Evolutionary conservation across 495 filamentous ascomycete genomes (phyloP).

Genomic region (Platismatia glauca): DNA sequence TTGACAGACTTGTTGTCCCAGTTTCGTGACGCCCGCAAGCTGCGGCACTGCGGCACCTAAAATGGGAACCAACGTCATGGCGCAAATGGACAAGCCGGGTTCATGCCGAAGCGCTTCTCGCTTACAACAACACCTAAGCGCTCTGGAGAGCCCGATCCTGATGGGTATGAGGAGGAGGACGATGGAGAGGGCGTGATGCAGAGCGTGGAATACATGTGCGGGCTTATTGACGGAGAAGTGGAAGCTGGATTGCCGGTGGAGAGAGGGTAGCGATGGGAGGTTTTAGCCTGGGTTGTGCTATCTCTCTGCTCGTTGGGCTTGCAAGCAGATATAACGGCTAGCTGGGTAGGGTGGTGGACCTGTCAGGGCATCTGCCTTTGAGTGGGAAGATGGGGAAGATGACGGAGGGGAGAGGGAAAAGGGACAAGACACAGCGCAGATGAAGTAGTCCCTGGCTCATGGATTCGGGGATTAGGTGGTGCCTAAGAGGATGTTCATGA

Average conservation of each 20-base stretch:
- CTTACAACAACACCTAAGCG: constrained; percentile 24
- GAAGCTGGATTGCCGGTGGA: constrained; percentile 29
- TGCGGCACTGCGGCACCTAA: constrained; percentile 31
- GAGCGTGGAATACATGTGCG: constrained; percentile 32
- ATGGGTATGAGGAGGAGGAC: constrained; percentile 27
- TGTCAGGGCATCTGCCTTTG: constrained; percentile 35
- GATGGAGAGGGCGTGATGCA: constrained; percentile 31
- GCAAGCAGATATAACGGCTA: constrained; percentile 28
- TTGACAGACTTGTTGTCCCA: constrained; percentile 29
- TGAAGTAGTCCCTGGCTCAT: constrained; percentile 11
- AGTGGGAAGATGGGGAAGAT: background rate
- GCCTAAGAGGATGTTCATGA: constrained; percentile 4
- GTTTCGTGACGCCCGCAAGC: constrained; percentile 35
- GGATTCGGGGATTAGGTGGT: constrained; percentile 10
- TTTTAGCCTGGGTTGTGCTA: constrained; percentile 37
- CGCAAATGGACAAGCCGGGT: constrained; percentile 37
- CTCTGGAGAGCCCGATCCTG: constrained; percentile 18
- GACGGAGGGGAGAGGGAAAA: background rate
- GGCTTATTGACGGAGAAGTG: constrained; percentile 32
- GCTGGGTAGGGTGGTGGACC: constrained; percentile 32
- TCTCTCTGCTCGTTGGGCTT: constrained; percentile 31
- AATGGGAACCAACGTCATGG: constrained; percentile 35
- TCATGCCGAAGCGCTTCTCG: constrained; percentile 29
- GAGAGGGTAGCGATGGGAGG: constrained; percentile 35
- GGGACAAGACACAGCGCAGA: background rate